These are phyloP conservation scores for Teratosphaeria viscida DNA, from an alignment of 2,329 filamentous ascomycete genomes.

Conservation along the genomic window DNA sequence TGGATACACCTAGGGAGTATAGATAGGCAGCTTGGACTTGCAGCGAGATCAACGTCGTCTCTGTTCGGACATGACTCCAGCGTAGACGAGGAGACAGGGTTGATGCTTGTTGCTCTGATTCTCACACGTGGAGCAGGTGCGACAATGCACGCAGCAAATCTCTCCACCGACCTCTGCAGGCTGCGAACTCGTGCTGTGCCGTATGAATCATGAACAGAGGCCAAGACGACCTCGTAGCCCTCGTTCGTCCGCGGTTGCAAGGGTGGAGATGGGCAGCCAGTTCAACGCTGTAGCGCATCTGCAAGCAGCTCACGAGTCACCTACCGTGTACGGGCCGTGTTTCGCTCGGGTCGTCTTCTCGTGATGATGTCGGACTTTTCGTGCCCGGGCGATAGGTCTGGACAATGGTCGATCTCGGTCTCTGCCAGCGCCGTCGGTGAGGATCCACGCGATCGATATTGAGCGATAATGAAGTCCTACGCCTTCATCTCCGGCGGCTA, in stretches of 20 bases:
- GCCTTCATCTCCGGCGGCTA: not conserved
- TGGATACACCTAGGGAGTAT: no score
- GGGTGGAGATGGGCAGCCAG: not conserved
- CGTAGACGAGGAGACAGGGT: no score
- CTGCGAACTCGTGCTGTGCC: not conserved
- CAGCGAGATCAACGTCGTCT: not conserved
- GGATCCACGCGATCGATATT: not conserved
- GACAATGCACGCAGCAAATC: not conserved
- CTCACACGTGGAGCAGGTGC: not conserved
- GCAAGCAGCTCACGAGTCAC: not conserved
- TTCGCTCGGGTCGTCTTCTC: not conserved
- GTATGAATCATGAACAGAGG: not conserved
- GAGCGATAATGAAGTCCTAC: not conserved
- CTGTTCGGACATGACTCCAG: not conserved
- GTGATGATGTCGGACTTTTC: no score
- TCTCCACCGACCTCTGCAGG: not conserved
- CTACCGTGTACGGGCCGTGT: not conserved
- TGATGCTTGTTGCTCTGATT: not conserved
- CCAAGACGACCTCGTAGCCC: not conserved
- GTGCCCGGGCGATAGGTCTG: not conserved
- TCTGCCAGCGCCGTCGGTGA: not conserved
- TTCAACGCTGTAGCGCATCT: not conserved
- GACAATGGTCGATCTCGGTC: not conserved
- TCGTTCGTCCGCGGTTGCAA: not conserved
- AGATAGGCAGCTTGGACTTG: not conserved